Base-by-base conservation (phyloP, 78 protist species). In the Dictyostelium purpureum region DNA sequence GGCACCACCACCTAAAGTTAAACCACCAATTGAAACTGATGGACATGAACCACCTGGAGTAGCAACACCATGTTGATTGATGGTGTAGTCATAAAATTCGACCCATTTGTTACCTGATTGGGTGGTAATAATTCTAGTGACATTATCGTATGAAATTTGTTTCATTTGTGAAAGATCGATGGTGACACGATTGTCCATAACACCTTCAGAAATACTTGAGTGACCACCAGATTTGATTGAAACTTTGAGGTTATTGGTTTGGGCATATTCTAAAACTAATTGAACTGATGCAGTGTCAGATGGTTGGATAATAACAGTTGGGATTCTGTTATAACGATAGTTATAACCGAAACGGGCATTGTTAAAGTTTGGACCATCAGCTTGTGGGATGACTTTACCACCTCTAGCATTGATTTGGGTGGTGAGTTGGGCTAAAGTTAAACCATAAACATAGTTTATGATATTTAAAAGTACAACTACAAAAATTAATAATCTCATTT, bases 1-100 rank as follows among this genome's bases (percentile, higher is more conserved):
- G 52, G 85, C 82, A 63, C 95, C 88, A 66, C 95, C 95, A 52
- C 95, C 95, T 5, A 87, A 66, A 4, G 93, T 54, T 37, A 71
- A 56, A 54, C 95, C 95, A 40, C 91, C 89, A 54, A 92, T 77
- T 38, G 90, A 85, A 26, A 90, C 95, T 16, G 87, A 88, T 66
- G 93, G 93, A 78, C 93, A 88, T 19, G 66, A 66, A 28, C 93
- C 93, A 69, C 93, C 93, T 52, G 79, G 69, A 4, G 89, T 77
- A 12, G 73, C 67, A 77, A 42, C 70, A 21, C 28, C 33, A 57
- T 57, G 47, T 24, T 38, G 19, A 35, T 26, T 24, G 37, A 37
- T 77, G 12, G 67, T 37, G 73, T 24, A 77, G 21, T 77, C 40
- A 12, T 82, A 82, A 7, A 82, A 42, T 14, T 82, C 90, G 9